These are phyloP conservation scores for Astrothelium macrocarpum DNA, from an alignment of 495 filamentous ascomycete species.

Conservation along the genomic window DNA sequence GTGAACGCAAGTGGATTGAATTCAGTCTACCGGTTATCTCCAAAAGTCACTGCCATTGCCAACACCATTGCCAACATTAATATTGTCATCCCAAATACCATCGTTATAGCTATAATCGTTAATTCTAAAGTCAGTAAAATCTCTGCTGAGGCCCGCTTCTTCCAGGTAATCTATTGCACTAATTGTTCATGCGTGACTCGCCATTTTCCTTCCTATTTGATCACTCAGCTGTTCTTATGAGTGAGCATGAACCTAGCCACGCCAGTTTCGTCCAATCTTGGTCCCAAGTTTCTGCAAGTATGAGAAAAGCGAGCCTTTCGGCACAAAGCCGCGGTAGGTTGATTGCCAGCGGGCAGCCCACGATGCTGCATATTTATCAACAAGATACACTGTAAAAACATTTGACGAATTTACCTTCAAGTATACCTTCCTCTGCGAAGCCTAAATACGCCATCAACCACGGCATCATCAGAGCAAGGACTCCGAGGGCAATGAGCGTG, in stretches of 20 bases:
- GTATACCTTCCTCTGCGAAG: slow-evolving; percentile 10
- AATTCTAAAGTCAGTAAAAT: no score
- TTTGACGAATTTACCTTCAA: slow-evolving; percentile 5
- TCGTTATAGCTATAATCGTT: no score
- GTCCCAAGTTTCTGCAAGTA: slow-evolving; percentile 10
- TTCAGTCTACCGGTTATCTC: no score
- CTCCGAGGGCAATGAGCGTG: slow-evolving; percentile 3
- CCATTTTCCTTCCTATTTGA: background rate
- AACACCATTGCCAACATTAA: no score
- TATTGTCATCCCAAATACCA: no score
- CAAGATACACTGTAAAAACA: background rate
- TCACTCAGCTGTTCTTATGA: background rate
- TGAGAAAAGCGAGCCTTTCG: slow-evolving; percentile 7
- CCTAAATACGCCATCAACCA: slow-evolving; percentile 12
- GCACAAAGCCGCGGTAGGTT: slow-evolving; percentile 5
- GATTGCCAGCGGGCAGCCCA: slow-evolving; percentile 11
- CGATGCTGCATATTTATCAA: slow-evolving; percentile 7
- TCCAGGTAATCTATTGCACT: background rate
- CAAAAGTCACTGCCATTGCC: no score
- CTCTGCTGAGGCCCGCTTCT: background rate
- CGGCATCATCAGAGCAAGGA: slow-evolving; percentile 9
- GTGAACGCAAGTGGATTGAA: no score
- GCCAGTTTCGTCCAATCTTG: slow-evolving; percentile 2
- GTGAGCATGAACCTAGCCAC: background rate
- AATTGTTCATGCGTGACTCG: background rate